Conservation (phyloP, 2,329 filamentous ascomycete genomes). For the Magnaporthiopsis rhizophila region DNA sequence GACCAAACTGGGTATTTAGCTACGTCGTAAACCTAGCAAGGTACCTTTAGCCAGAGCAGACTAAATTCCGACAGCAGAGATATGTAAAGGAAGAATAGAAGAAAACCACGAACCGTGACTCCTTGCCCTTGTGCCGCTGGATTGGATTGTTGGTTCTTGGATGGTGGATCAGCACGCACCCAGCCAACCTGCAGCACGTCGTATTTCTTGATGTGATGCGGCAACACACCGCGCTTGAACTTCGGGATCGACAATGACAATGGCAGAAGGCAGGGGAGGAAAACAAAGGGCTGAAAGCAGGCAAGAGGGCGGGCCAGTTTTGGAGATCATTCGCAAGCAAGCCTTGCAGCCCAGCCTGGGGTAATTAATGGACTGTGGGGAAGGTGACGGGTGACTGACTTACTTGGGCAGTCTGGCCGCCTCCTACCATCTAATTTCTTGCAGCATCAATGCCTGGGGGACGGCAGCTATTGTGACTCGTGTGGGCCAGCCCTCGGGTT, state of each 20-base stretch:
- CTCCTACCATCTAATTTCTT: not conserved
- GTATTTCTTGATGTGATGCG: not conserved
- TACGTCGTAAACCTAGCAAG: too few relatives aligned
- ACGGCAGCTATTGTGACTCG: not conserved
- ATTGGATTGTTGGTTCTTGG: not conserved
- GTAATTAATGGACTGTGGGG: not conserved
- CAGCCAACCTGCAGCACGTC: not conserved
- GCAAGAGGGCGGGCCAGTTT: too few relatives aligned
- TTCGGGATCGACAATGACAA: not conserved
- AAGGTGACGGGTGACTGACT: not conserved
- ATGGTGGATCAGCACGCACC: not conserved
- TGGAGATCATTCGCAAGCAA: not conserved
- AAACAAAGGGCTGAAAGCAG: not conserved
- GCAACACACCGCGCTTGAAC: not conserved
- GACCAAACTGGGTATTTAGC: too few relatives aligned
- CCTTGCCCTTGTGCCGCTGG: not conserved
- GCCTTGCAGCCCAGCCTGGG: not conserved
- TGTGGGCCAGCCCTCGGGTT: not conserved
- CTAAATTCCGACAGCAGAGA: too few relatives aligned
- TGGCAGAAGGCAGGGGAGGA: not conserved
- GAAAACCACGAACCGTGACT: not conserved
- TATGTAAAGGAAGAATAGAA: too few relatives aligned
- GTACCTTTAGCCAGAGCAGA: too few relatives aligned
- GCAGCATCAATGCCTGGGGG: not conserved
- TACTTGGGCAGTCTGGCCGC: not conserved